A percentile compares a stretch with the other conserved stretches of the same genome.
phyloP scores from a whole-genome alignment of 1,284 basidiomycete species.

The Microbotryum saponariae region DNA sequence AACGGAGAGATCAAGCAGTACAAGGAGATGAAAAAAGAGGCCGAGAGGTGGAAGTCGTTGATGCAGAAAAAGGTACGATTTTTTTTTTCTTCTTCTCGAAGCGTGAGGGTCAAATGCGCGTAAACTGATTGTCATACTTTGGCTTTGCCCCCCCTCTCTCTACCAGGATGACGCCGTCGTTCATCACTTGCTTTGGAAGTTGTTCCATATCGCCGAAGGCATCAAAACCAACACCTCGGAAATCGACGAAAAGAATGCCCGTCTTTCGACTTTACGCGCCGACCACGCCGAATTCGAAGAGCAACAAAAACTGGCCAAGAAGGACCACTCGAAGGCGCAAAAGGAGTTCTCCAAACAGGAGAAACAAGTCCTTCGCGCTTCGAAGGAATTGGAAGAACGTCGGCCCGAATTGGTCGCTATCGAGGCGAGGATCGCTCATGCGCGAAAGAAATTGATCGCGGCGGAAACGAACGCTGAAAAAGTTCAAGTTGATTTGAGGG shows the following conservation, averaged over 20 bases:
- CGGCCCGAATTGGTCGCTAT: slow-evolving; percentile 70
- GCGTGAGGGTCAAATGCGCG: too few species aligned
- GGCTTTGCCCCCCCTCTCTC: not conserved
- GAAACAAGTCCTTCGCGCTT: slow-evolving; percentile 66
- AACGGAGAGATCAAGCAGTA: slow-evolving; percentile 94
- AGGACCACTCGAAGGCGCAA: slow-evolving; percentile 71
- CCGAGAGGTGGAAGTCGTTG: slow-evolving; percentile 75
- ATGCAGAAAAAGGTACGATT: slow-evolving; percentile 49
- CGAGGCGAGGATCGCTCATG: slow-evolving; percentile 81
- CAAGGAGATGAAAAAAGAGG: slow-evolving; percentile 92
- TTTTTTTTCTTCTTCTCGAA: too few species aligned
- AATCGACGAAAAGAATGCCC: slow-evolving; percentile 64
- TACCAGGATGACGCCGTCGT: slow-evolving; percentile 73
- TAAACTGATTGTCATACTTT: too few species aligned
- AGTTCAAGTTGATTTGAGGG: slow-evolving; percentile 60
- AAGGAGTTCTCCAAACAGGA: slow-evolving; percentile 65
- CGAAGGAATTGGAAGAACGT: slow-evolving; percentile 74
- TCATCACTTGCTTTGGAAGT: slow-evolving; percentile 74
- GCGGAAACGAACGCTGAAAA: slow-evolving; percentile 58
- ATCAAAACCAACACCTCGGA: slow-evolving; percentile 62
- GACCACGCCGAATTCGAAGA: slow-evolving; percentile 57
- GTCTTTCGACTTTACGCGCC: slow-evolving; percentile 57
- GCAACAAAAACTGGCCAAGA: slow-evolving; percentile 63
- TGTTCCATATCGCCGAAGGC: slow-evolving; percentile 80
- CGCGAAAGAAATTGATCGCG: slow-evolving; percentile 66